Base-by-base conservation (phyloP, 768 basidiomycete species). In the Naganishia vaughanmartiniae region DNA sequence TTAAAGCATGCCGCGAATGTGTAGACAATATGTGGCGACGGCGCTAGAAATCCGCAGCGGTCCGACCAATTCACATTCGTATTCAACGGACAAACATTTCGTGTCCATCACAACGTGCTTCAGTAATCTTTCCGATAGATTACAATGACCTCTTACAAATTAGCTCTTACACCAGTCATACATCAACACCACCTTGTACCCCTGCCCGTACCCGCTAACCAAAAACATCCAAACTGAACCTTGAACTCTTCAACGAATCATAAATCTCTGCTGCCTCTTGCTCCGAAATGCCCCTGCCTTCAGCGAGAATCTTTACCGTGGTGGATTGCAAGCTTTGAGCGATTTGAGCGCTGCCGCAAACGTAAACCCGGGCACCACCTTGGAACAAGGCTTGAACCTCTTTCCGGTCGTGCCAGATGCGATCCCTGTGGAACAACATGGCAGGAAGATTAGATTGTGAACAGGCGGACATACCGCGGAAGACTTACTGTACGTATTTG, bases 201-300 rank as follows among this genome's bases (percentile, higher is more conserved):
- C n/a, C n/a, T n/a, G n/a, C n/a, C n/a, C n/a, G n/a, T n/a, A n/a
- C n/a, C n/a, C 3, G 30, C 34, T 34, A 85, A 33, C 84, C 84
- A 69, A 85, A 85, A 30, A 85, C 81, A 73, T 85, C 85, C 2
- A 84, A 84, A 2, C 84, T 84, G 72, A 83, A 85, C 19, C 84
- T 78, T 5, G 81, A 83, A 24, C 81, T 79, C 36, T 79, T 80
- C 19, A 84, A 77, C 46, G 73, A 74, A 67, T 81, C 77, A 67
- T 84, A 83, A 63, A 76, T 69, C 30, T 65, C 77, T 15, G 75
- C 74, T 0, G 83, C 83, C 54, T 81, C 77, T 7, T 71, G 74
- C 14, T 78, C 76, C 72, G 53, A 58, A 73, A 78, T 55, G 24
- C 51, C 66, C 56, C 33, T 66, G n/a, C 6, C 58, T 9, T 71